Percentiles rank a stretch among this genome's conserved stretches.
Evolutionary conservation across 75 land plant species (phyloP).

Genomic region (Pinus taeda): DNA sequence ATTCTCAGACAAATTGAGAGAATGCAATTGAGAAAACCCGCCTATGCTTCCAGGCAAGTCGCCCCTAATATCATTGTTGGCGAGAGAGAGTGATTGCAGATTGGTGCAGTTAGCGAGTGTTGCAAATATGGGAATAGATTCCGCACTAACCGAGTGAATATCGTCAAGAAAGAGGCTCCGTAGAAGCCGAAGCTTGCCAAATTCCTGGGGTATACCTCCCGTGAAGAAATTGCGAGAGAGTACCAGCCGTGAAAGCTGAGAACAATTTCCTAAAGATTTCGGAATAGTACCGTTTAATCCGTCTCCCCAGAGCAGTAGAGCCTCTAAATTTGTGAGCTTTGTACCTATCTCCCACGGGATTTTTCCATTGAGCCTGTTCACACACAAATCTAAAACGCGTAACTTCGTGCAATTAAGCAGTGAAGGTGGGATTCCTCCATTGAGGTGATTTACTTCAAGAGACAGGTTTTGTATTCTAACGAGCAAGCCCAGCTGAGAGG

Average conservation of each 20-base stretch:
- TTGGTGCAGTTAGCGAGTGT: background rate
- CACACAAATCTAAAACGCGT: no score
- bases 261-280: constrained; percentile 16
- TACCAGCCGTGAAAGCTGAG: constrained; percentile 7
- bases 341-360: background rate
- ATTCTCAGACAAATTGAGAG: background rate
- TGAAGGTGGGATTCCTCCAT: no score
- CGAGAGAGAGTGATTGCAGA: background rate
- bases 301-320: background rate
- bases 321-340: background rate
- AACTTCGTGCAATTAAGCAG: no score
- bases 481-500: no score
- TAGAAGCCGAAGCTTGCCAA: constrained; percentile 13
- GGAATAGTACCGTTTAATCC: background rate
- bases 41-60: background rate
- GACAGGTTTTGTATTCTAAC: no score
- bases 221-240: constrained; percentile 13
- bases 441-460: no score
- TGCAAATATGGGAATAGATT: background rate
- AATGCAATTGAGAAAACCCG: background rate
- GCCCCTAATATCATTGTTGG: constrained; percentile 4
- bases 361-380: no score
- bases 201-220: constrained; percentile 20
- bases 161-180: background rate
- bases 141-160: constrained; percentile 11